Conservation (phyloP, 2,329 filamentous ascomycete species). For the Cephalotrichum gorgonifer region DNA sequence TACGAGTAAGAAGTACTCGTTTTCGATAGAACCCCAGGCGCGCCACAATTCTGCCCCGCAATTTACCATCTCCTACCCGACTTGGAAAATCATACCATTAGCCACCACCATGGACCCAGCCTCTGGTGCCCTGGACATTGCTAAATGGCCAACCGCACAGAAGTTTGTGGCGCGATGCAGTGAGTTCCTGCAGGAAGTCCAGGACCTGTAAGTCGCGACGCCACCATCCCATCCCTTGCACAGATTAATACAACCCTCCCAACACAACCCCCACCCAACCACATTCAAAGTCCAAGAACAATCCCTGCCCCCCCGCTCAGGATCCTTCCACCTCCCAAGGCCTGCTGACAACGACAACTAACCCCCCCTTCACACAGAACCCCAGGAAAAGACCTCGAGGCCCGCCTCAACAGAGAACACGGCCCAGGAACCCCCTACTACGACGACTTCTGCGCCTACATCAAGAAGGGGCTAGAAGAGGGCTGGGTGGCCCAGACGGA, state of each 20-base stretch:
- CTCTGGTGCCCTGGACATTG: constrained; percentile 13
- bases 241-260: neutral
- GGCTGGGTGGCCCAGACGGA: constrained; percentile 33
- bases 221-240: neutral
- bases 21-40: too few species aligned
- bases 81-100: constrained; percentile 2
- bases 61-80: too few species aligned
- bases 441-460: constrained; percentile 27
- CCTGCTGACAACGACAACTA: neutral
- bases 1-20: too few species aligned
- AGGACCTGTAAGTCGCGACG: constrained; percentile 18
- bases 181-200: constrained; percentile 19
- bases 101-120: neutral
- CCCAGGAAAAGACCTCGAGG: constrained; percentile 33
- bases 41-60: too few species aligned
- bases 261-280: neutral
- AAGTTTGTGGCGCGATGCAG: constrained; percentile 16
- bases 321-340: too few species aligned
- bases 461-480: constrained; percentile 27
- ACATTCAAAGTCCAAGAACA: neutral
- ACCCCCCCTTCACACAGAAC: constrained; percentile 18
- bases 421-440: constrained; percentile 30
- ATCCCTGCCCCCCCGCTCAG: too few species aligned
- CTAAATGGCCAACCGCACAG: constrained; percentile 17
- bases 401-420: constrained; percentile 28